Percentiles rank a stretch among this genome's conserved stretches.
Conservation (phyloP, 768 basidiomycete species). For the Tylopilus balloui region DNA sequence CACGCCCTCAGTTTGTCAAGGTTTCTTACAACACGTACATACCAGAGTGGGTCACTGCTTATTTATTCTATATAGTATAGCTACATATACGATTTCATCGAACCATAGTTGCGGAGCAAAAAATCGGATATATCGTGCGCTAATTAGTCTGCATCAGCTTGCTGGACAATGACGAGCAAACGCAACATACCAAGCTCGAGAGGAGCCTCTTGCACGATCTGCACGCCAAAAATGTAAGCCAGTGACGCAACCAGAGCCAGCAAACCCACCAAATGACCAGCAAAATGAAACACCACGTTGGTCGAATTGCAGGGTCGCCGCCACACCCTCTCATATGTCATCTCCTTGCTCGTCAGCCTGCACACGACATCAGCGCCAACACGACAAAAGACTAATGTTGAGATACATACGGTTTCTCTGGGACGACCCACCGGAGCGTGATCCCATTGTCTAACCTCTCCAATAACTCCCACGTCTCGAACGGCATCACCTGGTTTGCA, state of each 20-base stretch:
- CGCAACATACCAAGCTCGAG: conserved; percentile 25
- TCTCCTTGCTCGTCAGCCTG: conserved; percentile 15
- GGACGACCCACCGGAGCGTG: conserved; percentile 29
- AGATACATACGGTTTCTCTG: conserved; percentile 14
- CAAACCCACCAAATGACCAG: conserved; percentile 28
- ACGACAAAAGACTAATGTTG: background rate
- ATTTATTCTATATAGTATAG: background rate
- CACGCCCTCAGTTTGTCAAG: background rate
- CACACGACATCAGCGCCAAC: background rate
- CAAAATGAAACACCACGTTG: conserved; percentile 25
- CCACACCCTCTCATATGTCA: conserved; percentile 25
- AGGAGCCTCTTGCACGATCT: conserved; percentile 31
- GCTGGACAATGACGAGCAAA: background rate
- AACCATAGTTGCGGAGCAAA: conserved; percentile 13
- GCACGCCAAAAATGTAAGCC: background rate
- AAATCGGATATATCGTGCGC: conserved; percentile 28
- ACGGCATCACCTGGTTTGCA: conserved; percentile 35
- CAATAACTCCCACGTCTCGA: conserved; percentile 29
- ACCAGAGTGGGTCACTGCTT: background rate
- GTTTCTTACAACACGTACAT: background rate
- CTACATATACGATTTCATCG: background rate
- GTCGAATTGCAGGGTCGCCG: conserved; percentile 28
- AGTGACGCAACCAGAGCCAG: background rate
- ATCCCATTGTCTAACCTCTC: conserved; percentile 25
- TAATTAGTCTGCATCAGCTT: background rate